Percentiles rank a stretch among this genome's conserved stretches.
Conservation (phyloP, 305 asterid species). For the Vinca major region DNA sequence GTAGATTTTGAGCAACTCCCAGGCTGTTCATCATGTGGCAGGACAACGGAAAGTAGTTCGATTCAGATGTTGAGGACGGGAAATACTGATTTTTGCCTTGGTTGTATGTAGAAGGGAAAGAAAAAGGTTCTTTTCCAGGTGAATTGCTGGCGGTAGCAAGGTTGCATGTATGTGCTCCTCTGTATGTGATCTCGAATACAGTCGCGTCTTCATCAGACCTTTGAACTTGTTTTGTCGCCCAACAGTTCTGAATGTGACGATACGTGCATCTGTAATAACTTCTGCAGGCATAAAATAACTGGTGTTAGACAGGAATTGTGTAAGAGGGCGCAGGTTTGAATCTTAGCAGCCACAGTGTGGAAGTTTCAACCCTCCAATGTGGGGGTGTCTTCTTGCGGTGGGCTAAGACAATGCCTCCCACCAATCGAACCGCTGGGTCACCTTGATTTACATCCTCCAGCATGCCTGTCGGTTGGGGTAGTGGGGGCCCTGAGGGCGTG, state of each 20-base stretch:
- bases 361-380: too few species aligned
- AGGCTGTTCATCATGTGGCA: slow-evolving; percentile 29
- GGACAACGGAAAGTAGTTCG: slow-evolving; percentile 47
- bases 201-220: slow-evolving; percentile 77
- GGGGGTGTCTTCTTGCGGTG: too few species aligned
- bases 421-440: too few species aligned
- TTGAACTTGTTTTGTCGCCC: slow-evolving; percentile 81
- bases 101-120: slow-evolving; percentile 39
- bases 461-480: too few species aligned
- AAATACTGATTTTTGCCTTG: slow-evolving; percentile 30
- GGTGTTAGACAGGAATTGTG: slow-evolving; percentile 3
- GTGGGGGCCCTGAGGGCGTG: too few species aligned
- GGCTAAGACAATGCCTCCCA: too few species aligned
- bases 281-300: slow-evolving; percentile 34
- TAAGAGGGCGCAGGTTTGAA: too few species aligned
- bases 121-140: slow-evolving; percentile 42
- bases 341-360: too few species aligned
- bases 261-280: slow-evolving; percentile 89
- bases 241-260: slow-evolving; percentile 41
- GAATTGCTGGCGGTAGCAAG: slow-evolving; percentile 20
- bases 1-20: slow-evolving; percentile 25
- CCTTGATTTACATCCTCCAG: too few species aligned
- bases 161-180: slow-evolving; percentile 60
- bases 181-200: slow-evolving; percentile 61
- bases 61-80: slow-evolving; percentile 47